A percentile compares a stretch with the other conserved stretches of the same genome.
Evolutionary conservation across 257 asterid genomes (phyloP).

Genomic region (Handroanthus guayacan): DNA sequence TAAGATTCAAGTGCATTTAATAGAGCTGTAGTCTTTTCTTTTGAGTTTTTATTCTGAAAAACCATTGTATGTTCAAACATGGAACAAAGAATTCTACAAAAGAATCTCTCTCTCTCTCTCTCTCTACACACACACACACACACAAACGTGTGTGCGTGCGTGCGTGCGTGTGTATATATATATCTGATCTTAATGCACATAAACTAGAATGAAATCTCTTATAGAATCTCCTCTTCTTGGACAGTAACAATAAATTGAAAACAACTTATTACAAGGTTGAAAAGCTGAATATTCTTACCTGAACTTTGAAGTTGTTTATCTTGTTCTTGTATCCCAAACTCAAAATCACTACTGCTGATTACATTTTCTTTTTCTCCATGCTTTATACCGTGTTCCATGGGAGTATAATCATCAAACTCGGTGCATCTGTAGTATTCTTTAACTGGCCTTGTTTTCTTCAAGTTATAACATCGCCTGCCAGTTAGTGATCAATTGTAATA

Average conservation of each 20-base stretch:
- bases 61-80: no score
- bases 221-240: neutral
- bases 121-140: no score
- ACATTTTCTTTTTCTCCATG: constrained; percentile 38
- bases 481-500: neutral
- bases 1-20: no score
- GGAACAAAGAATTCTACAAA: no score
- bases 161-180: no score
- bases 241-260: neutral
- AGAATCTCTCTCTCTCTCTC: no score
- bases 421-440: constrained; percentile 46
- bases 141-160: no score
- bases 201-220: neutral
- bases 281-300: constrained; percentile 43
- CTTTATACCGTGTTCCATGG: constrained; percentile 13
- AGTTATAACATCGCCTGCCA: constrained; percentile 53
- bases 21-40: no score
- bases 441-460: constrained; percentile 44
- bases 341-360: constrained; percentile 37
- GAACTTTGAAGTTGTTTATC: constrained; percentile 39
- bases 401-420: constrained; percentile 43
- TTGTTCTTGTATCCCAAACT: constrained; percentile 43
- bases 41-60: no score
- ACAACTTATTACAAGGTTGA: neutral
- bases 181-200: no score